Conservation (phyloP, 1,139 yeast genomes). For the Taphrina confusa region DNA sequence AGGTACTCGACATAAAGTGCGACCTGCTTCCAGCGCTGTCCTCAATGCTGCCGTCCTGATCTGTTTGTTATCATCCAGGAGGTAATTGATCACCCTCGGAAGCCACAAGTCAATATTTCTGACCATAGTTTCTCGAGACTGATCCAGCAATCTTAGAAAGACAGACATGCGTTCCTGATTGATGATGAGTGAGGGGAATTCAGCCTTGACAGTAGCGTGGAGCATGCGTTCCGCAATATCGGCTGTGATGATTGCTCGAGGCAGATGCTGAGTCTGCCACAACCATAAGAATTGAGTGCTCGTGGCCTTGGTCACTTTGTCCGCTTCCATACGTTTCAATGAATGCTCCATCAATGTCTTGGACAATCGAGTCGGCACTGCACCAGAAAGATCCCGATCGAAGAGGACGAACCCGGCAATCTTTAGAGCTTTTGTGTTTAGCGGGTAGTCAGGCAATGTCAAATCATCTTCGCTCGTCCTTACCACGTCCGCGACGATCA, state of each 20-base stretch:
- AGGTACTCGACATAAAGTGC: not conserved
- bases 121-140: slow-evolving; percentile 27
- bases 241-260: slow-evolving; percentile 13
- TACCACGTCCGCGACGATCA: slow-evolving; percentile 38
- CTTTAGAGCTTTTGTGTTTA: slow-evolving; percentile 36
- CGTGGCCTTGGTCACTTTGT: slow-evolving; percentile 36
- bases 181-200: slow-evolving; percentile 33
- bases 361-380: slow-evolving; percentile 36
- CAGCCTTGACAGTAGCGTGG: slow-evolving; percentile 6
- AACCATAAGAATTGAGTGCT: slow-evolving; percentile 34
- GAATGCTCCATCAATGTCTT: slow-evolving; percentile 36
- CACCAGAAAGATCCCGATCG: slow-evolving; percentile 31
- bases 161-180: slow-evolving; percentile 34
- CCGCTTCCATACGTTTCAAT: slow-evolving; percentile 36
- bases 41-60: slow-evolving; percentile 11
- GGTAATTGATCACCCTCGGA: slow-evolving; percentile 10
- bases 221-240: slow-evolving; percentile 33
- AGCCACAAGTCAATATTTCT: slow-evolving; percentile 9
- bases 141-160: slow-evolving; percentile 29
- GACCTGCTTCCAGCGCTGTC: slow-evolving; percentile 8
- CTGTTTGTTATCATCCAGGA: slow-evolving; percentile 5
- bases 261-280: slow-evolving; percentile 33
- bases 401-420: slow-evolving; percentile 38
- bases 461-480: slow-evolving; percentile 32
- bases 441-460: slow-evolving; percentile 21